These are phyloP conservation scores for Haematococcus sp. DNA, from an alignment of 139 green algal species.

Conservation along the genomic window DNA sequence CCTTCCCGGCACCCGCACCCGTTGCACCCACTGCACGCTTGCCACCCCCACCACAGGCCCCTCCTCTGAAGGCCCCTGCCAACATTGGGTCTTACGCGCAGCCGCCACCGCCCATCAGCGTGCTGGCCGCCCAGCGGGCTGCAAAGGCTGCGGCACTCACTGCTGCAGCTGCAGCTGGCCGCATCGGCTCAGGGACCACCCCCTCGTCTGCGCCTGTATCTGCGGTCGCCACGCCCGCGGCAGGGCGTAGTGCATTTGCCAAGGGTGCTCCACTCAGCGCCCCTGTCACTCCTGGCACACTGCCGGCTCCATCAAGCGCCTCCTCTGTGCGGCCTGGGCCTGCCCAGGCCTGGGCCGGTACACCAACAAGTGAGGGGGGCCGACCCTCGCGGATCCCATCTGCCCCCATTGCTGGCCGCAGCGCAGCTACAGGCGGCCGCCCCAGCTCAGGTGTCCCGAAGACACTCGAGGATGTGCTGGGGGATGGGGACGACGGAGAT, in stretches of 20 bases:
- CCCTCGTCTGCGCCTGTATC: not conserved
- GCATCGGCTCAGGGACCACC: not conserved
- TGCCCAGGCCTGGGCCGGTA: too few species aligned
- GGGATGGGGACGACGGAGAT: slow-evolving; percentile 2
- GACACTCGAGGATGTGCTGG: not conserved
- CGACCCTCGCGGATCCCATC: slow-evolving; percentile 4
- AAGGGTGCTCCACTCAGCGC: not conserved
- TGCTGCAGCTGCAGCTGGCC: slow-evolving; percentile 1
- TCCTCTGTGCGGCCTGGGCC: not conserved
- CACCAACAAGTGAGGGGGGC: not conserved
- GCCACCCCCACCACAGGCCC: not conserved
- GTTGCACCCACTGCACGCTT: too few species aligned
- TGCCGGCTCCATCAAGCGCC: not conserved
- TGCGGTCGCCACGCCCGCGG: not conserved
- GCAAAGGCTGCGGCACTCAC: not conserved
- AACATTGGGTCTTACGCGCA: slow-evolving; percentile 5
- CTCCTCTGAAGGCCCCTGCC: not conserved
- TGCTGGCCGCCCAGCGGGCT: not conserved
- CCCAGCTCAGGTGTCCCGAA: not conserved
- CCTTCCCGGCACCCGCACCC: too few species aligned
- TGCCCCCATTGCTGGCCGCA: not conserved
- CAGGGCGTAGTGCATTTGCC: not conserved
- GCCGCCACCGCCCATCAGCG: not conserved
- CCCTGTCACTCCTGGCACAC: not conserved
- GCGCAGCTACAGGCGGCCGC: not conserved